phyloP scores from a whole-genome alignment of 345 rosid species.

The Eutrema heterophyllum region DNA sequence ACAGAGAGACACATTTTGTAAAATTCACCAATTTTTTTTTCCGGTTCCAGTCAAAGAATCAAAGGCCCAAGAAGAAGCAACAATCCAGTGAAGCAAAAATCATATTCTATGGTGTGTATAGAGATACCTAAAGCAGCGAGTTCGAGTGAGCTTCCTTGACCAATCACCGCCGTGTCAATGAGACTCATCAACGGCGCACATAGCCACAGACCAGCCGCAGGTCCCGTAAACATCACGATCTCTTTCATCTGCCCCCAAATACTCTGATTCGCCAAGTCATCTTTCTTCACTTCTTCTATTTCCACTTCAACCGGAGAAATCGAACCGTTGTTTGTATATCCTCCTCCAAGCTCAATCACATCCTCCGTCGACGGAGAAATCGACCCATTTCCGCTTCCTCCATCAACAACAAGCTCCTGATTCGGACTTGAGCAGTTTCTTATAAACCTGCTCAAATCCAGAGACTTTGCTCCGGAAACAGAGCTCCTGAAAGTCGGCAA shows the following conservation, averaged over 20 bases:
- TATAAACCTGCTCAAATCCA: conserved; percentile 3
- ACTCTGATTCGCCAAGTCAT: conserved; percentile 53
- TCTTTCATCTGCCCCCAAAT: conserved; percentile 80
- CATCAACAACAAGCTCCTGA: conserved; percentile 31
- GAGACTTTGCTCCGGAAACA: conserved; percentile 12
- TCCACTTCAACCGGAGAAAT: conserved; percentile 12
- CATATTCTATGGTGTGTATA: neutral
- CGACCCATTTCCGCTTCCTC: conserved; percentile 13
- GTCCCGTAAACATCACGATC: conserved; percentile 81
- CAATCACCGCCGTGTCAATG: conserved; percentile 82
- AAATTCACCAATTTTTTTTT: neutral
- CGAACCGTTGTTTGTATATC: neutral
- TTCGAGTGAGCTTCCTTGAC: conserved; percentile 85
- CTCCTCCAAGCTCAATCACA: conserved; percentile 15
- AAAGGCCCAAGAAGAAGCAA: neutral
- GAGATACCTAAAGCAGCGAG: conserved; percentile 84
- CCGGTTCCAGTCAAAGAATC: neutral
- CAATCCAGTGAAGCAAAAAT: too few species aligned
- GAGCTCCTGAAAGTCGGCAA: conserved; percentile 23
- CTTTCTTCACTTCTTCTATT: conserved; percentile 23
- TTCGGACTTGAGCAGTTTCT: conserved; percentile 32
- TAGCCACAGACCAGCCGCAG: conserved; percentile 85
- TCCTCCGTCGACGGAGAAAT: too few species aligned
- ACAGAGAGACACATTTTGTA: neutral
- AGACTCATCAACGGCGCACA: conserved; percentile 98